These are phyloP conservation scores for Colletotrichum incanum DNA, from an alignment of 2,329 filamentous ascomycete species.

Conservation along the genomic window DNA sequence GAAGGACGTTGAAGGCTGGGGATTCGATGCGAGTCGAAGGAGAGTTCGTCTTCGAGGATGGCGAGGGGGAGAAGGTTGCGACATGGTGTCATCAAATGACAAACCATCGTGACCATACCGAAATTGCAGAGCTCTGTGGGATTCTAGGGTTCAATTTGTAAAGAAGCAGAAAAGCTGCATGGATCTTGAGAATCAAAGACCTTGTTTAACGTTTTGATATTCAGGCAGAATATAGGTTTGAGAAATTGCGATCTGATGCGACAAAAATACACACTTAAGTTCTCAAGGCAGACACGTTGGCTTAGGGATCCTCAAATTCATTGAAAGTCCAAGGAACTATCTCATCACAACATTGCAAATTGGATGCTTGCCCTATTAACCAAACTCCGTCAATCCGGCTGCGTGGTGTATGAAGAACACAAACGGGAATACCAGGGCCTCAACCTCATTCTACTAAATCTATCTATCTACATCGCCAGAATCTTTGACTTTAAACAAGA, in stretches of 20 bases:
- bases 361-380: no score
- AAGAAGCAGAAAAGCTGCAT: background rate
- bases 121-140: background rate
- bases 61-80: background rate
- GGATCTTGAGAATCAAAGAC: background rate
- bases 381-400: no score
- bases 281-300: background rate
- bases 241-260: background rate
- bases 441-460: no score
- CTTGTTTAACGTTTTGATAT: background rate
- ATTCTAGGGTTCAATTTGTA: background rate
- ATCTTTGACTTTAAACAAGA: no score
- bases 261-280: background rate
- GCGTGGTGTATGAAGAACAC: no score
- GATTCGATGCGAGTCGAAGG: background rate
- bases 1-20: background rate
- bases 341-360: no score
- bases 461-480: no score
- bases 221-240: background rate
- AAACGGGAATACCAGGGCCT: no score
- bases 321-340: no score
- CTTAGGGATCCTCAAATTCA: no score
- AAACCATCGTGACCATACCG: constrained; percentile 3
- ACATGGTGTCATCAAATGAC: constrained; percentile 5
- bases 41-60: background rate